Evolutionary conservation across 2,329 filamentous ascomycete species (phyloP).

Genomic region (Proliferodiscus dingleyae): DNA sequence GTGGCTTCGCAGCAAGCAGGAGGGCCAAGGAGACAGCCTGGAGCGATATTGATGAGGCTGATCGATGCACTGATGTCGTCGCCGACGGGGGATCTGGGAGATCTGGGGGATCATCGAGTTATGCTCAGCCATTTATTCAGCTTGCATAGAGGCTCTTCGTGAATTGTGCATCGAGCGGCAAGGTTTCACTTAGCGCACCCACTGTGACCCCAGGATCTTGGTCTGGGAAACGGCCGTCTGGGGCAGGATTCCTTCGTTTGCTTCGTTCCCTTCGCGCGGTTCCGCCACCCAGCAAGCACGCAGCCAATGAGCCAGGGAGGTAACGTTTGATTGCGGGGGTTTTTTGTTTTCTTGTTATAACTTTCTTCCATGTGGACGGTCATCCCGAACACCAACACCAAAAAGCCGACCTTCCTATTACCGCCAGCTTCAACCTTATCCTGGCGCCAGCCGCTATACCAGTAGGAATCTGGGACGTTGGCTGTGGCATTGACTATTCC

Average conservation of each 20-base stretch:
- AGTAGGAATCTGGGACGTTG: not conserved
- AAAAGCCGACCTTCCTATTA: conserved; percentile 1
- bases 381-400: not conserved
- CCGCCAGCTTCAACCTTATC: not conserved
- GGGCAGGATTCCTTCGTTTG: not conserved
- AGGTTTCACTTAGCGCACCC: conserved; percentile 22
- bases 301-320: too few species aligned
- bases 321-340: too few species aligned
- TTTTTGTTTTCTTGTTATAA: too few species aligned
- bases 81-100: not conserved
- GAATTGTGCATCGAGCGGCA: conserved; percentile 9
- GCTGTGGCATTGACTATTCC: conserved; percentile 2
- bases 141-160: conserved; percentile 14
- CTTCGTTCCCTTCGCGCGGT: too few species aligned
- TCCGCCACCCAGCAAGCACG: too few species aligned
- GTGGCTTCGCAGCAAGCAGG: not conserved
- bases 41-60: not conserved
- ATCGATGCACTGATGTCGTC: too few species aligned
- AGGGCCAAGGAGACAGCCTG: not conserved
- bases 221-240: conserved; percentile 7
- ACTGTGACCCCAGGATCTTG: too few species aligned
- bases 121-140: conserved; percentile 3
- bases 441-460: not conserved
- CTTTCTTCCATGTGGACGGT: too few species aligned
- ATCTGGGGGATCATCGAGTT: conserved; percentile 1